Evolutionary conservation across 179 eudicot genomes (phyloP).

Genomic region (Kewa caespitosa): DNA sequence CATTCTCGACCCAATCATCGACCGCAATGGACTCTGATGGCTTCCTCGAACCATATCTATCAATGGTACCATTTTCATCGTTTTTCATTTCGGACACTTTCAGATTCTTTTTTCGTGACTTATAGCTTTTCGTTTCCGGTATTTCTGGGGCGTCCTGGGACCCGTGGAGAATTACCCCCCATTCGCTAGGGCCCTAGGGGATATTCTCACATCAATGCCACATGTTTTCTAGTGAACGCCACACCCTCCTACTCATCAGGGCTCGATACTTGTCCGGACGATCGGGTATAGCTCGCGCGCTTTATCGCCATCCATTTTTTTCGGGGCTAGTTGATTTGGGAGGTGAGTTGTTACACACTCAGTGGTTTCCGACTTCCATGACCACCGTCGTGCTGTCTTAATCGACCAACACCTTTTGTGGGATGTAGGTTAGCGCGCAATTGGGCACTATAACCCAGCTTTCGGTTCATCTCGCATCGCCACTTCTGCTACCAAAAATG

Average conservation of each 20-base stretch:
- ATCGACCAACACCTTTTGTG: background rate
- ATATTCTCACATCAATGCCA: too few relatives aligned
- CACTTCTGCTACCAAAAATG: conserved; percentile 6
- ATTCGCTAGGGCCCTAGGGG: too few relatives aligned
- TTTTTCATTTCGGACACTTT: too few relatives aligned
- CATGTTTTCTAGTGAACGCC: conserved; percentile 36
- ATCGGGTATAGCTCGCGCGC: conserved; percentile 54
- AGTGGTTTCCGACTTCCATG: conserved; percentile 5
- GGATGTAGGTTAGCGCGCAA: background rate
- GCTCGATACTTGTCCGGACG: conserved; percentile 43
- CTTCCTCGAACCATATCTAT: too few relatives aligned
- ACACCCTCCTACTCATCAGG: conserved; percentile 40
- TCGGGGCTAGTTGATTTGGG: conserved; percentile 71
- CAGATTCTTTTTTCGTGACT: too few relatives aligned
- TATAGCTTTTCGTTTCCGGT: too few relatives aligned
- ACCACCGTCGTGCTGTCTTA: background rate
- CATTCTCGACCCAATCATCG: too few relatives aligned
- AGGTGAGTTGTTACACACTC: conserved; percentile 67
- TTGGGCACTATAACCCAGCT: background rate
- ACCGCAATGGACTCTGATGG: too few relatives aligned
- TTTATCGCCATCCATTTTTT: conserved; percentile 70
- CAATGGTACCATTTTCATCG: too few relatives aligned
- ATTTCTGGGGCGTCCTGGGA: too few relatives aligned
- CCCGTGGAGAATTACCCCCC: too few relatives aligned
- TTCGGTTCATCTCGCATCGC: background rate